These are phyloP conservation scores for Tirmania nivea DNA, from an alignment of 495 filamentous ascomycete genomes.

Conservation along the genomic window DNA sequence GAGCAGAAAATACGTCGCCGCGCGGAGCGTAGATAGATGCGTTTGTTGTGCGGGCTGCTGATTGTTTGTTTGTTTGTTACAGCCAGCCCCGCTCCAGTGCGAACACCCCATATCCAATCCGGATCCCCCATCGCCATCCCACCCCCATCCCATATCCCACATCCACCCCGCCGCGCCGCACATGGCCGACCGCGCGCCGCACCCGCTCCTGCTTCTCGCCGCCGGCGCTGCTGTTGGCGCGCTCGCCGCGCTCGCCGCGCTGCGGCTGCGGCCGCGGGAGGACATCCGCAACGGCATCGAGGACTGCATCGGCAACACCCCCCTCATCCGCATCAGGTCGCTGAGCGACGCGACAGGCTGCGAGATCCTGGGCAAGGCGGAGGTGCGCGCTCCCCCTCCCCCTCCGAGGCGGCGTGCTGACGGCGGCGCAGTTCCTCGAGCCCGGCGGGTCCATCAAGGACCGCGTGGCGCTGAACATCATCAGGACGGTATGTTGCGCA, in stretches of 20 bases:
- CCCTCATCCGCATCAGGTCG: conserved; percentile 66
- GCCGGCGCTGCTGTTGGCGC: background rate
- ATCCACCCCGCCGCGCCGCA: background rate
- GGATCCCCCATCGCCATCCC: background rate
- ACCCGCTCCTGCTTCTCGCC: background rate
- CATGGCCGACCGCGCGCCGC: background rate
- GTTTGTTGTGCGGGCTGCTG: no score
- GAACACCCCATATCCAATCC: no score
- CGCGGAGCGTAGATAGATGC: no score
- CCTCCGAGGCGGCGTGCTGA: background rate
- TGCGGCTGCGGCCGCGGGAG: background rate
- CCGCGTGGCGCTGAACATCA: conserved; percentile 76
- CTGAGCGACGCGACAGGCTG: conserved; percentile 84
- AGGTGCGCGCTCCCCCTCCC: conserved; percentile 26
- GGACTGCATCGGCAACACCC: conserved; percentile 85
- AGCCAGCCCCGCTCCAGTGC: no score
- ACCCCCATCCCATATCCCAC: background rate
- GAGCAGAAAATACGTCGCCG: no score
- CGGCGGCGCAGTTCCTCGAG: conserved; percentile 45
- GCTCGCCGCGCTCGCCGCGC: background rate
- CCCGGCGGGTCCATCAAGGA: conserved; percentile 94
- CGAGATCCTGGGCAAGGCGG: conserved; percentile 81
- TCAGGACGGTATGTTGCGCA: conserved; percentile 47
- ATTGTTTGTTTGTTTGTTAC: no score
- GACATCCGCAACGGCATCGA: conserved; percentile 52